Evolutionary conservation across 192 early-diverging fungal species (phyloP).

Genomic region (Backusella parvicylindrica): DNA sequence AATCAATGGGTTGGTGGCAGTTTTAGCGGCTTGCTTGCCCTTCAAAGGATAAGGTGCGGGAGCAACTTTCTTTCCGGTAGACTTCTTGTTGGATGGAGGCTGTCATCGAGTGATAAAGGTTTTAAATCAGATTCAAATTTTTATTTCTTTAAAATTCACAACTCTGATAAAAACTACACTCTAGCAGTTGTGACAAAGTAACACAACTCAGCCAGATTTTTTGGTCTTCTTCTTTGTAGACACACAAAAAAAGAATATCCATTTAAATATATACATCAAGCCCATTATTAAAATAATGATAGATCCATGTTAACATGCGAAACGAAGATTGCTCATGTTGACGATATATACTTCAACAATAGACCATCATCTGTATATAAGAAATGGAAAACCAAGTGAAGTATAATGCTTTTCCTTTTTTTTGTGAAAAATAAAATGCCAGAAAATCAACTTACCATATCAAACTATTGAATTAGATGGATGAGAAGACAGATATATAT

Average conservation of each 20-base stretch:
- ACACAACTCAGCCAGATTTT: slow-evolving; percentile 12
- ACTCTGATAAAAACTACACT: slow-evolving; percentile 19
- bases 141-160: slow-evolving; percentile 12
- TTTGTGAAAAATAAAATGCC: neutral
- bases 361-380: neutral
- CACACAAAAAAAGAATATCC: neutral
- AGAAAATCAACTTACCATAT: slow-evolving; percentile 7
- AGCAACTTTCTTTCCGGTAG: slow-evolving; percentile 85
- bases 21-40: slow-evolving; percentile 68
- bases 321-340: neutral
- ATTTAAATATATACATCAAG: neutral
- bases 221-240: neutral
- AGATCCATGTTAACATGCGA: too few relatives aligned
- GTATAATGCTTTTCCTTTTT: neutral
- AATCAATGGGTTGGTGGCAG: slow-evolving; percentile 80
- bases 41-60: slow-evolving; percentile 77
- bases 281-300: too few relatives aligned
- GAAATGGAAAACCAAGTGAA: slow-evolving; percentile 10
- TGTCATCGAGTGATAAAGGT: slow-evolving; percentile 20
- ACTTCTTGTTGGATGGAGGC: slow-evolving; percentile 44
- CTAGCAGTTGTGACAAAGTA: slow-evolving; percentile 7
- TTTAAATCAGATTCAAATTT: slow-evolving; percentile 16
- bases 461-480: neutral
- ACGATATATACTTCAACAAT: neutral
- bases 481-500: neutral